These are phyloP conservation scores for Debaryomyces robertsiae DNA, from an alignment of 1,139 yeast genomes.

Conservation along the genomic window DNA sequence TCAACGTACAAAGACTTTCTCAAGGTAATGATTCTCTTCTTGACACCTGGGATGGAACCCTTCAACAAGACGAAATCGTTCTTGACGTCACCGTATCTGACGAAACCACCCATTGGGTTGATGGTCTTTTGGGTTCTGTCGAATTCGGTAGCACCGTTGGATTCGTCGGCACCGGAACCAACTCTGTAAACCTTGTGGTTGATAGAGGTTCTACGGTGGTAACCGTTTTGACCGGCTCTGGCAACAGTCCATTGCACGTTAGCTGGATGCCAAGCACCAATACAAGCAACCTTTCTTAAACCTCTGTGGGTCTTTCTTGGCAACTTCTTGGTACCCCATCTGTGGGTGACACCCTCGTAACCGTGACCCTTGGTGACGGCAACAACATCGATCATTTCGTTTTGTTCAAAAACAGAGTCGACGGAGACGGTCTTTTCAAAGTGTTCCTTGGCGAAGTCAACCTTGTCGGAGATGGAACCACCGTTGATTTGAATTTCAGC, in stretches of 20 bases:
- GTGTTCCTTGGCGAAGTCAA: slow-evolving; percentile 98
- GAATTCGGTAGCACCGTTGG: slow-evolving; percentile 93
- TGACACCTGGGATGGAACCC: slow-evolving; percentile 99
- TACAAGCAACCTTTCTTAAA: slow-evolving; percentile 99
- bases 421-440: slow-evolving; percentile 98
- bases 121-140: slow-evolving; percentile 99
- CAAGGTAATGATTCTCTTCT: slow-evolving; percentile 98
- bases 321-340: slow-evolving; percentile 99
- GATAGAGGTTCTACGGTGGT: slow-evolving; percentile 99
- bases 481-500: slow-evolving; percentile 99
- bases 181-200: slow-evolving; percentile 99
- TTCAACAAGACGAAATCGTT: slow-evolving; percentile 96
- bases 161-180: slow-evolving; percentile 94
- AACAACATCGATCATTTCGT: slow-evolving; percentile 97
- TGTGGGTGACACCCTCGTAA: slow-evolving; percentile 99
- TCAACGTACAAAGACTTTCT: slow-evolving; percentile 98
- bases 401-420: slow-evolving; percentile 95
- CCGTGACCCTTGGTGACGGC: slow-evolving; percentile 99
- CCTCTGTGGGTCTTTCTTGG: slow-evolving; percentile 99
- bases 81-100: slow-evolving; percentile 97
- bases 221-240: slow-evolving; percentile 99
- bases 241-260: slow-evolving; percentile 99
- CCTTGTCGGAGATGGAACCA: slow-evolving; percentile 97
- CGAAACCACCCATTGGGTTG: slow-evolving; percentile 99
- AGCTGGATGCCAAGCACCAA: slow-evolving; percentile 99